Percentiles rank a stretch among this genome's conserved stretches.
Conservation (phyloP, 306 rosid genomes). For the Lotus japonicus region DNA sequence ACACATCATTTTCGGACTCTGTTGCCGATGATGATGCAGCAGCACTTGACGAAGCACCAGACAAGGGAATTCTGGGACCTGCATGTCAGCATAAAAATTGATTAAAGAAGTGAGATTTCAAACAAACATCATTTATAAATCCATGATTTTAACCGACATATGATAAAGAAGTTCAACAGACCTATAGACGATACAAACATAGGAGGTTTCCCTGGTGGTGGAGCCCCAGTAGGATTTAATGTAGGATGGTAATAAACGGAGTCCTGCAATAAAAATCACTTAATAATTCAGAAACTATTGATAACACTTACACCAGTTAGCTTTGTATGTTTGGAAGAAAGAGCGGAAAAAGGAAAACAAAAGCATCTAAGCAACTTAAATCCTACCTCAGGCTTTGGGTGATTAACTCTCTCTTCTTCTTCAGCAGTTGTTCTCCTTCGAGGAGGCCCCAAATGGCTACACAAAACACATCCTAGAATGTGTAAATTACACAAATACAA, state of each 20-base stretch:
- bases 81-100: constrained; percentile 28
- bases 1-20: constrained; percentile 58
- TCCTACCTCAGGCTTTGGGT: constrained; percentile 87
- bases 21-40: constrained; percentile 65
- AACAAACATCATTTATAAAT: constrained; percentile 13
- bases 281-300: not conserved
- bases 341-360: not conserved
- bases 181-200: constrained; percentile 95
- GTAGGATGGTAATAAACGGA: constrained; percentile 90
- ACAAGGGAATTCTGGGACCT: constrained; percentile 94
- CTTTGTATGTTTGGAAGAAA: not conserved
- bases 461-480: constrained; percentile 32
- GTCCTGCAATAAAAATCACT: constrained; percentile 40
- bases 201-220: constrained; percentile 99
- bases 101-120: constrained; percentile 6
- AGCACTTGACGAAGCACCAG: constrained; percentile 73
- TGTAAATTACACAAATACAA: constrained; percentile 27
- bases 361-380: not conserved
- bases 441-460: constrained; percentile 96
- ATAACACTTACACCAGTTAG: constrained; percentile 2
- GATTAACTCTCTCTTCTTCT: constrained; percentile 87
- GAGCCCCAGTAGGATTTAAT: constrained; percentile 96
- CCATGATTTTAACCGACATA: not conserved
- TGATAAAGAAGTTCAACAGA: constrained; percentile 27
- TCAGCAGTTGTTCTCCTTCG: constrained; percentile 81